A percentile compares a stretch with the other conserved stretches of the same genome.
Conservation (phyloP, 331 rosid genomes). For the Ulmus americana region DNA sequence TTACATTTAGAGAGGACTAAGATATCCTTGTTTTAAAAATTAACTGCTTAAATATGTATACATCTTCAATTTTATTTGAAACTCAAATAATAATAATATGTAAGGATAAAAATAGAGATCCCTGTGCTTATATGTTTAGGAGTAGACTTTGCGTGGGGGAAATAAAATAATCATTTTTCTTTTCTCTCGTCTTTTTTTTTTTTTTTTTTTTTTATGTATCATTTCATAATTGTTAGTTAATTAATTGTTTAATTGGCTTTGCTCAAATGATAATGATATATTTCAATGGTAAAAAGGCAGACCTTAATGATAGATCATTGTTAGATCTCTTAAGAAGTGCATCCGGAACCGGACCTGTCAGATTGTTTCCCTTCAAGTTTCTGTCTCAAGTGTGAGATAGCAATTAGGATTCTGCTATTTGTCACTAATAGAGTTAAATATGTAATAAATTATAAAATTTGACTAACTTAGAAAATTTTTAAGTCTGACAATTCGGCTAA, state of each 20-base stretch:
- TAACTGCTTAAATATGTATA: neutral
- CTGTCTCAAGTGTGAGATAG: slow-evolving; percentile 23
- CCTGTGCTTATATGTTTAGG: neutral
- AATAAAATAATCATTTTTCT: neutral
- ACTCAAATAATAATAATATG: no score
- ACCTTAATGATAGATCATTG: slow-evolving; percentile 46
- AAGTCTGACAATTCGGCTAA: neutral
- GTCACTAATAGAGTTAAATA: neutral
- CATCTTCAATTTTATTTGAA: no score
- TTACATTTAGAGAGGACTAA: neutral
- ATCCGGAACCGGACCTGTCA: slow-evolving; percentile 40
- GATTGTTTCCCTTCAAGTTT: slow-evolving; percentile 46
- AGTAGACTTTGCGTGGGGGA: neutral
- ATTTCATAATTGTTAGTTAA: no score
- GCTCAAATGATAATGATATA: neutral
- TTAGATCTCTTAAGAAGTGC: slow-evolving; percentile 35
- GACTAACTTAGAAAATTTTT: neutral
- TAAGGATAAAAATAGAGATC: no score
- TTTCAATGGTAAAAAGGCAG: neutral
- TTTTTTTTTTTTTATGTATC: no score
- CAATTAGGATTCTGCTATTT: neutral
- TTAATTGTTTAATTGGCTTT: no score
- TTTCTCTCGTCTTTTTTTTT: neutral
- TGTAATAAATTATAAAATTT: slow-evolving; percentile 22
- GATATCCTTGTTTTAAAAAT: neutral